Evolutionary conservation across 352 stramenopile species (phyloP), one percentile per base, ranked within the genome.

Genomic region (Pythium periplocum): DNA sequence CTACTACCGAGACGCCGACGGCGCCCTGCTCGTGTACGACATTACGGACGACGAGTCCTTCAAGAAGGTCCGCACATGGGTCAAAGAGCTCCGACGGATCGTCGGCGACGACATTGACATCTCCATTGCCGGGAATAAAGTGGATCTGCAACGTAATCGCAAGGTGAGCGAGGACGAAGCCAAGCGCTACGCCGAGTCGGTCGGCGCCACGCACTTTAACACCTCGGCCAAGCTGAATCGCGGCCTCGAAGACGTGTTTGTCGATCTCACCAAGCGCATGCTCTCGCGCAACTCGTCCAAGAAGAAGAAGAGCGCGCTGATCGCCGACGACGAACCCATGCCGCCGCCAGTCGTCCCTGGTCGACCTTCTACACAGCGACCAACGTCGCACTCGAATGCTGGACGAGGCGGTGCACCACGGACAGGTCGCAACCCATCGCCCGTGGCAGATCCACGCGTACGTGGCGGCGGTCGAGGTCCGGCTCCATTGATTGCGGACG

Each of bases 41-140:
- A 95, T 97, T 49, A 96, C 87, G 43, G 86, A 97, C 64, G 83
- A 87, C 38, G 83, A 95, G 57, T 94, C 88, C n/a, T 96, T 97
- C 63, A 67, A 71, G 50, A 94, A 96, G 64, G 88, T 97, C 17
- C 83, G 88, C 66, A 96, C 86, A 59, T 98, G 92, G 92, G 89
- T 97, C 48, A 86, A 86, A 17, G 92, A 98, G 62, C 71, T 97
- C 53, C 83, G 87, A 4, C 83, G 90, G 43, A 95, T 97, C 51
- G 89, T 96, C 31, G 87, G 86, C 31, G 78, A 93, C 47, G 85
- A 96, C 48, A 97, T 98, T 51, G 73, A 83, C 40, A 96, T 97
- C 49, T 82, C 69, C 37, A 97, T 98, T 63, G 89, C 87, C 10
- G 92, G 90, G 41, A 98, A 98, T 67, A 98, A 98, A 59, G 75